Percentiles rank a stretch among this genome's conserved stretches.
Evolutionary conservation across 2,329 filamentous ascomycete genomes (phyloP).

Genomic region (Talaromyces sp.): DNA sequence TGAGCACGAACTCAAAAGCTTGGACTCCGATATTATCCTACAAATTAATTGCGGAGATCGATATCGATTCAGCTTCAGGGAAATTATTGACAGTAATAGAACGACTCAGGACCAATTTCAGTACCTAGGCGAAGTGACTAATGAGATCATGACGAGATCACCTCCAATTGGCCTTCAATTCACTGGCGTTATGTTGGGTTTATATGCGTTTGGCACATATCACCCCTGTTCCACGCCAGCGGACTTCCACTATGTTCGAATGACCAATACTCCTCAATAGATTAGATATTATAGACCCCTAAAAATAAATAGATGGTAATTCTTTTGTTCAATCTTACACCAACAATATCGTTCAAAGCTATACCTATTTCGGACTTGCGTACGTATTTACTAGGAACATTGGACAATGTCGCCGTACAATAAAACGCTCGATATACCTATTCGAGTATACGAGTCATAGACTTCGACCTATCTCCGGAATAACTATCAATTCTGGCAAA

Average conservation of each 20-base stretch:
- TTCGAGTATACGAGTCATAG: not conserved
- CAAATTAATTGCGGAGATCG: conserved; percentile 24
- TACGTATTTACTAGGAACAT: not conserved
- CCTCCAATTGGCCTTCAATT: conserved; percentile 42
- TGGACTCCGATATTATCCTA: not conserved
- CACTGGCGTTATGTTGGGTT: conserved; percentile 47
- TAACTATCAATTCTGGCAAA: not conserved
- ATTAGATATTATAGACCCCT: not conserved
- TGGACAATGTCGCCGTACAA: not conserved
- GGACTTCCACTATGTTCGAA: conserved; percentile 35
- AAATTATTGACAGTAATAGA: not conserved
- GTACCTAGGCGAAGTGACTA: conserved; percentile 32
- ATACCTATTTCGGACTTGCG: not conserved
- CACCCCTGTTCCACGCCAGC: conserved; percentile 41
- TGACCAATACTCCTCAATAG: conserved; percentile 2
- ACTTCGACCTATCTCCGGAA: not conserved
- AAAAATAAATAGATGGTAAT: not conserved
- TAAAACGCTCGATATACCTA: not conserved
- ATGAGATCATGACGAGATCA: conserved; percentile 32
- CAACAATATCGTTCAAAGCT: not conserved
- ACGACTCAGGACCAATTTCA: conserved; percentile 11
- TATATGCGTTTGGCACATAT: conserved; percentile 44
- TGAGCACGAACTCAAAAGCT: not conserved
- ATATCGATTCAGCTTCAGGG: conserved; percentile 29
- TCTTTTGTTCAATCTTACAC: not conserved